These are phyloP conservation scores for Laguncularia racemosa DNA, from an alignment of 345 rosid genomes.

Conservation along the genomic window DNA sequence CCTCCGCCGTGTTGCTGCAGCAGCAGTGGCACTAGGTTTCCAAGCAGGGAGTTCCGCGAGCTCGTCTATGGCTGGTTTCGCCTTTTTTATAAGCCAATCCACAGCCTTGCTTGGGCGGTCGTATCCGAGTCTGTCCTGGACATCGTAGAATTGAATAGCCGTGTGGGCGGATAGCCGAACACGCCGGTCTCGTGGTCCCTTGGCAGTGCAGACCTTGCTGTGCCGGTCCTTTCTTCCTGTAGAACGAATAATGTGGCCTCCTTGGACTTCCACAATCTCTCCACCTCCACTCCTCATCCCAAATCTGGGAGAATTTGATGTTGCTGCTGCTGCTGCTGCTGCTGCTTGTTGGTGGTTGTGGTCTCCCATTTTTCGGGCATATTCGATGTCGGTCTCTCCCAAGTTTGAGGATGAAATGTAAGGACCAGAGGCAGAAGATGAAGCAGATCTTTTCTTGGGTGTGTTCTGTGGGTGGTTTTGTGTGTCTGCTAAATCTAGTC, in stretches of 20 bases:
- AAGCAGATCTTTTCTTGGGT: slow-evolving; percentile 31
- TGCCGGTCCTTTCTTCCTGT: slow-evolving; percentile 84
- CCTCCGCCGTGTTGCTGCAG: slow-evolving; percentile 10
- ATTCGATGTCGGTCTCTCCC: slow-evolving; percentile 27
- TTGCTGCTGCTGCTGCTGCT: slow-evolving; percentile 22
- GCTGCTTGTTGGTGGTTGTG: slow-evolving; percentile 23
- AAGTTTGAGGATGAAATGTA: slow-evolving; percentile 21
- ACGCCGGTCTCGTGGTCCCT: slow-evolving; percentile 93
- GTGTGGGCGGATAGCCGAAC: slow-evolving; percentile 91
- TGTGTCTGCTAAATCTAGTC: slow-evolving; percentile 13
- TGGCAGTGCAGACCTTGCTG: slow-evolving; percentile 90
- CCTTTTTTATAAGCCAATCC: slow-evolving; percentile 87
- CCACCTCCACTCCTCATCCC: slow-evolving; percentile 43
- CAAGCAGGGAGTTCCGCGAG: slow-evolving; percentile 83
- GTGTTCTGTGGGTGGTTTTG: slow-evolving; percentile 25
- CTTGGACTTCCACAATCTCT: slow-evolving; percentile 89
- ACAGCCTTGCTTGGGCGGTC: slow-evolving; percentile 98
- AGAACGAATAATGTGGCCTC: slow-evolving; percentile 91
- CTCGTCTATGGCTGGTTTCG: slow-evolving; percentile 74
- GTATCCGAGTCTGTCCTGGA: slow-evolving; percentile 87
- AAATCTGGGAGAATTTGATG: slow-evolving; percentile 31
- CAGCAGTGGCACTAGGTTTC: slow-evolving; percentile 36
- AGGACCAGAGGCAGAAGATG: slow-evolving; percentile 8
- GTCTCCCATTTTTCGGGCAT: slow-evolving; percentile 49
- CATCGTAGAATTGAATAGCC: slow-evolving; percentile 96